Percentiles rank a stretch among this genome's conserved stretches.
phyloP scores from a whole-genome alignment of 352 stramenopile species.

The Globisporangium recalcitrans region DNA sequence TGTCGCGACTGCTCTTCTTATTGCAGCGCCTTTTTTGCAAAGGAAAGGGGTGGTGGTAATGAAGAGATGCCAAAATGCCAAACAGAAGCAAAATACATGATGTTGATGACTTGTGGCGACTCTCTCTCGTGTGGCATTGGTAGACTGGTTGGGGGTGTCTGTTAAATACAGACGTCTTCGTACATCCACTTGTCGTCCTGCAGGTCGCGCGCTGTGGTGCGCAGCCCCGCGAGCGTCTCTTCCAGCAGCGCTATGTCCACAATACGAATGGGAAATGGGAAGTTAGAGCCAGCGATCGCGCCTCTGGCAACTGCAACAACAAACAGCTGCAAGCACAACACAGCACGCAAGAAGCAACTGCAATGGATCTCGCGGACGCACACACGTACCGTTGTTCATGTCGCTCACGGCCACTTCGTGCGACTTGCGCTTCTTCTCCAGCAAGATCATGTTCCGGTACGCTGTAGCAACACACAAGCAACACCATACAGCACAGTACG shows the following conservation, averaged over 20 bases:
- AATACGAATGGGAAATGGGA: not conserved
- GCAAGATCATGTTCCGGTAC: conserved; percentile 40
- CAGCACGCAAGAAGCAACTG: not conserved
- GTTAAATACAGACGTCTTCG: conserved; percentile 55
- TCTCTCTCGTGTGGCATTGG: no score
- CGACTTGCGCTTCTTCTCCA: conserved; percentile 49
- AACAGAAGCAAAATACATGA: not conserved
- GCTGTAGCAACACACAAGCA: no score
- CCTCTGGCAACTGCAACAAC: not conserved
- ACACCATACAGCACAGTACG: no score
- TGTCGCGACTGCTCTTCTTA: not conserved
- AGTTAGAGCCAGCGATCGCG: not conserved
- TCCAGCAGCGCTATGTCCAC: conserved; percentile 35
- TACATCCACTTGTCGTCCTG: conserved; percentile 79
- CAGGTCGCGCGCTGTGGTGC: conserved; percentile 46
- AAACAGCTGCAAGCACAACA: no score
- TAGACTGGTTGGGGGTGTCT: not conserved
- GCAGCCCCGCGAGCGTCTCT: conserved; percentile 49
- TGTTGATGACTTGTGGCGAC: not conserved
- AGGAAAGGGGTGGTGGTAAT: not conserved
- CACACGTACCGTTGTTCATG: conserved; percentile 34
- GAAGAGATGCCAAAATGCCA: not conserved
- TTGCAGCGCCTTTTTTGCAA: not conserved
- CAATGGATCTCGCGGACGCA: not conserved
- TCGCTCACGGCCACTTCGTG: conserved; percentile 38